Conservation (phyloP, 163 green algal genomes). For the Trebouxiophyceae sp. region DNA sequence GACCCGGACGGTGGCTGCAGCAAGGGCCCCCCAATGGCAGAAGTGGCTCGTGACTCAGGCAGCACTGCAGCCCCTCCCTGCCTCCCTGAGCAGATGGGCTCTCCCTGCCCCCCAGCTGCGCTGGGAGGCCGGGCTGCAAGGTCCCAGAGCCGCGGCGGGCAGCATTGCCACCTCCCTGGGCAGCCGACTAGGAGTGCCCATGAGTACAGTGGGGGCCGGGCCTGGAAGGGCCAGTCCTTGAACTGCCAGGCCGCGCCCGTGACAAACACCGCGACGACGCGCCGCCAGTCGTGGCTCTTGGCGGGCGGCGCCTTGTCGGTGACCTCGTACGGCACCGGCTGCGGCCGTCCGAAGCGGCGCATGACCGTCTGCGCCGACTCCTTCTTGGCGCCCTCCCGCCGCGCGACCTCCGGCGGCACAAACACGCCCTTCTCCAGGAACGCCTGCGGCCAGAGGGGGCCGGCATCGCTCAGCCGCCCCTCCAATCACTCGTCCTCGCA, state of each 20-base stretch:
- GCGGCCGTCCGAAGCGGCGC: conserved; percentile 39
- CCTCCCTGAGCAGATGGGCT: no score
- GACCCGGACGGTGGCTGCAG: no score
- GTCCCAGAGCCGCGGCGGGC: no score
- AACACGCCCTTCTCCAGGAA: conserved; percentile 77
- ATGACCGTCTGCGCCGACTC: conserved; percentile 20
- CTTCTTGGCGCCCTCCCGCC: conserved; percentile 21
- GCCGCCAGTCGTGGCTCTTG: conserved; percentile 60
- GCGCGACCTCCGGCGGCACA: conserved; percentile 16
- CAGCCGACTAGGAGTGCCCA: background rate
- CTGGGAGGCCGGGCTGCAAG: no score
- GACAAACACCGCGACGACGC: conserved; percentile 83
- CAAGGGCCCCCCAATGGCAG: no score
- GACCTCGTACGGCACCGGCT: conserved; percentile 59
- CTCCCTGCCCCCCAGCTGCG: no score
- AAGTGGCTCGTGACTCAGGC: no score
- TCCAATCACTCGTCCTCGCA: no score
- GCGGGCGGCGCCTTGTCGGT: conserved; percentile 53
- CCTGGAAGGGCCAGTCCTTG: conserved; percentile 72
- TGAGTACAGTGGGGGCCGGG: no score
- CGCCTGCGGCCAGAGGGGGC: conserved; percentile 8
- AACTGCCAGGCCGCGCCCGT: conserved; percentile 90
- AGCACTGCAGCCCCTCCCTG: no score
- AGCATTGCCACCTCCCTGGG: background rate
- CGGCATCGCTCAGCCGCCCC: no score